Percentiles rank a stretch among this genome's conserved stretches.
These are phyloP conservation scores for Piloderma croceum DNA, from an alignment of 768 basidiomycete species.

Conservation along the genomic window DNA sequence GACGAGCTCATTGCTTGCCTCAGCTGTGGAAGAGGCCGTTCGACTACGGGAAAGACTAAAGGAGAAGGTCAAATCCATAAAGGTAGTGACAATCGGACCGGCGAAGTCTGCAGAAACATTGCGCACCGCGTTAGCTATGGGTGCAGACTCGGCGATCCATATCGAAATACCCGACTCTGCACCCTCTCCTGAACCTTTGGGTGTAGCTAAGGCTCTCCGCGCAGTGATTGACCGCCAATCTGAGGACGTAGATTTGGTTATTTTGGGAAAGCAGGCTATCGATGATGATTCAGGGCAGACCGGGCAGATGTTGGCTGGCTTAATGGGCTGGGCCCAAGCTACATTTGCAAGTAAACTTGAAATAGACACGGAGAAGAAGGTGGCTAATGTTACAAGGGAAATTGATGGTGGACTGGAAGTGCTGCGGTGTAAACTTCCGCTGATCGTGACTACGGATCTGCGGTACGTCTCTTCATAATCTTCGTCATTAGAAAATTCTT, in stretches of 20 bases:
- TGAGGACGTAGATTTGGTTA: slow-evolving; percentile 74
- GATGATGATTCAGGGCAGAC: slow-evolving; percentile 96
- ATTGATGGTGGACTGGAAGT: slow-evolving; percentile 93
- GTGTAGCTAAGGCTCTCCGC: slow-evolving; percentile 80
- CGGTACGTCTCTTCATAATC: slow-evolving; percentile 45
- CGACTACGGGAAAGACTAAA: slow-evolving; percentile 85
- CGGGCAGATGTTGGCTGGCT: slow-evolving; percentile 94
- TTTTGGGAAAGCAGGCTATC: slow-evolving; percentile 97
- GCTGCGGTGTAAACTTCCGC: slow-evolving; percentile 70
- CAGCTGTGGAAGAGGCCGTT: slow-evolving; percentile 96
- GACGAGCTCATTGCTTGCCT: not conserved
- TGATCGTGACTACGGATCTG: slow-evolving; percentile 89
- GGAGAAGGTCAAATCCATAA: slow-evolving; percentile 76
- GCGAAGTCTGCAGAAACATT: slow-evolving; percentile 85
- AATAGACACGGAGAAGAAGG: slow-evolving; percentile 55
- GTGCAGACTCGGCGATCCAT: slow-evolving; percentile 90
- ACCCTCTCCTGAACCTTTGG: slow-evolving; percentile 82
- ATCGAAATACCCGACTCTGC: slow-evolving; percentile 74
- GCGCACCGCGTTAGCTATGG: slow-evolving; percentile 96
- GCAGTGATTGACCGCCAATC: slow-evolving; percentile 64
- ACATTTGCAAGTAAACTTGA: slow-evolving; percentile 90
- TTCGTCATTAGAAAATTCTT: too few relatives aligned
- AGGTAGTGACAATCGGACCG: slow-evolving; percentile 91
- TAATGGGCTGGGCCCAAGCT: slow-evolving; percentile 89
- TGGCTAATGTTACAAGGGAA: slow-evolving; percentile 75